Evolutionary conservation across 768 basidiomycete species (phyloP), one percentile per base, ranked within the genome.

Genomic region (Mycena olivaceomarginata): DNA sequence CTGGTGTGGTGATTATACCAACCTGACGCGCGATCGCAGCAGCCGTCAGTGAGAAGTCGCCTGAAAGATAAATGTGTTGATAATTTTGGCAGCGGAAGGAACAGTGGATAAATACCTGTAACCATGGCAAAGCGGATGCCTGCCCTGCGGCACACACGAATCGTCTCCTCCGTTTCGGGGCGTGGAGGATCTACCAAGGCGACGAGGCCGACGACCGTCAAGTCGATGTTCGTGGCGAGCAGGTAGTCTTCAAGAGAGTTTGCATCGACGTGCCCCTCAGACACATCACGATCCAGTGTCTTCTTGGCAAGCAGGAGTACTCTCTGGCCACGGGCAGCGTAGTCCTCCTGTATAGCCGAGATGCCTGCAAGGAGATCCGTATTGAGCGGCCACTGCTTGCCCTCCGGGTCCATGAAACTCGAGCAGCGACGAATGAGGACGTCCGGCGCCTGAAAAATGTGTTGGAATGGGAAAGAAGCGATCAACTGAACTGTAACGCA

Each of bases 101-200:
- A 11, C 13, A 57, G 63, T 70, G 25, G 48, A 62, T 4, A 71
- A 78, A n/a, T 72, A 85, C 90, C 90, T 12, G 91, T 91, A 71
- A 94, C 91, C 86, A 94, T 92, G 80, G 90, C 90, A 80, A 93
- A 91, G 13, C 93, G 88, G 63, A 93, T 91, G 6, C 92, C 92
- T 10, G 93, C 93, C 16, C 88, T 80, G 37, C 91, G 88, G 77
- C 90, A 90, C n/a, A 86, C 80, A 9, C 86, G 86, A 40, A 91
- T 89, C 2, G 90, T 90, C 25, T 91, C 88, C 25, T 86, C 85
- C 37, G 91, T 91, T 77, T 93, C 93, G 20, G 85, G 85, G 39
- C 90, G 88, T 8, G 92, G 89, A 1, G 93, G 93, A 74, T 94
- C 93, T 46, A 92, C 88, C 60, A 94, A 83, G 0, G 91, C 92